These are phyloP conservation scores for Candida mattraensis DNA, from an alignment of 805 yeast species.

Conservation along the genomic window DNA sequence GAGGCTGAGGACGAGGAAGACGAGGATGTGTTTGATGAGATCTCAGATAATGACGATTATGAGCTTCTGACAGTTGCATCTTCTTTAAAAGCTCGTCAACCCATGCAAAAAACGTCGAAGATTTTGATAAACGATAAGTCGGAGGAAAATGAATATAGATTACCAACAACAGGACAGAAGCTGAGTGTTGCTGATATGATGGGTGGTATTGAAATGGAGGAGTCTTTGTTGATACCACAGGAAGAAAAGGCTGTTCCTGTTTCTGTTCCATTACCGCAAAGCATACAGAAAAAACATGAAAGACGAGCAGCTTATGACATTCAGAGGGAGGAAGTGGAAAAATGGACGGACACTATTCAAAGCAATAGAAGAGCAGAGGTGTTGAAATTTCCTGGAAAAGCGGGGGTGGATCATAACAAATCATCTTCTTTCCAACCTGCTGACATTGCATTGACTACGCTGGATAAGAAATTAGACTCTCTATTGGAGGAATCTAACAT, in stretches of 20 bases:
- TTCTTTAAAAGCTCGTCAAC: constrained; percentile 35
- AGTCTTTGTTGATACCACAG: constrained; percentile 45
- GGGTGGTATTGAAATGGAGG: constrained; percentile 53
- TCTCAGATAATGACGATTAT: constrained; percentile 35
- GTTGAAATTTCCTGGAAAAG: constrained; percentile 67
- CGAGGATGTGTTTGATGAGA: constrained; percentile 30
- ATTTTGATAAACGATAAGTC: constrained; percentile 49
- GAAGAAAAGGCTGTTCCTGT: constrained; percentile 42
- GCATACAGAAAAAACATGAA: constrained; percentile 82
- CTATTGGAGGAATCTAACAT: constrained; percentile 66
- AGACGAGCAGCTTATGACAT: constrained; percentile 89
- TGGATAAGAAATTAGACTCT: constrained; percentile 64
- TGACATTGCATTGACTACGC: constrained; percentile 50
- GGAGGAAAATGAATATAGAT: constrained; percentile 66
- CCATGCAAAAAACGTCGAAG: constrained; percentile 41
- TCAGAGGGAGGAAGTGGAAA: constrained; percentile 79
- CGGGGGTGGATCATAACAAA: constrained; percentile 40
- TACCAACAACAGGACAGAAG: constrained; percentile 61
- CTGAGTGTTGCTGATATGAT: constrained; percentile 76
- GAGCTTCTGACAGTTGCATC: constrained; percentile 50
- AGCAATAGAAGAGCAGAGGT: constrained; percentile 83
- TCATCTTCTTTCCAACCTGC: constrained; percentile 56
- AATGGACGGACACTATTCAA: constrained; percentile 85
- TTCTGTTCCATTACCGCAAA: constrained; percentile 79
- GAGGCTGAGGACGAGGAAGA: constrained; percentile 26